phyloP scores from a whole-genome alignment of 148 eudicot species.

The Suaeda aralocaspica region DNA sequence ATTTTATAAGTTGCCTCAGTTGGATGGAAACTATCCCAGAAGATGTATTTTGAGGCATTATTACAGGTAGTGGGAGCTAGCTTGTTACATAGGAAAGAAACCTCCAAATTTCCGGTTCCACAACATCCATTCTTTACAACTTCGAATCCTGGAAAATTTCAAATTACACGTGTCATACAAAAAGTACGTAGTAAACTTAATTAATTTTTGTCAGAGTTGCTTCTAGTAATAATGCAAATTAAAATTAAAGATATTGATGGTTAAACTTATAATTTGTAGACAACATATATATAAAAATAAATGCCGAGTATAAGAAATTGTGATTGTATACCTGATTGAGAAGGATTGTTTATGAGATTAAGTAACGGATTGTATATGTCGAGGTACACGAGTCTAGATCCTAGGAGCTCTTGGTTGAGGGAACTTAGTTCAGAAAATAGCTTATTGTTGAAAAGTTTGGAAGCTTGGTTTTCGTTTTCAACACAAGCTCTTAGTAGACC shows the following conservation, averaged over 20 bases:
- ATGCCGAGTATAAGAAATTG: too few species aligned
- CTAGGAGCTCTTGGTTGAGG: conserved; percentile 33
- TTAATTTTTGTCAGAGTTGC: too few species aligned
- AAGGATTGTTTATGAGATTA: conserved; percentile 45
- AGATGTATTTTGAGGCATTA: conserved; percentile 39
- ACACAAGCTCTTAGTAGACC: conserved; percentile 42
- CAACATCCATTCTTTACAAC: conserved; percentile 49
- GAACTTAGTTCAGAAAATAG: conserved; percentile 26
- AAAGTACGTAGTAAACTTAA: too few species aligned
- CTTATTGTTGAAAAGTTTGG: conserved; percentile 49
- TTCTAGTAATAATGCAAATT: too few species aligned
- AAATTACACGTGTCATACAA: background rate
- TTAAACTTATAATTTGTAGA: too few species aligned
- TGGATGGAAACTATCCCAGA: conserved; percentile 76
- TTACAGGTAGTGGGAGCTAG: conserved; percentile 29
- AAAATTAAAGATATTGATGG: too few species aligned
- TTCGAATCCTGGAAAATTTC: conserved; percentile 38
- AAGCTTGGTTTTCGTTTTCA: conserved; percentile 37
- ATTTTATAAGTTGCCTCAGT: conserved; percentile 49
- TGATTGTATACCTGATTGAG: conserved; percentile 36
- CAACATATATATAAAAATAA: too few species aligned
- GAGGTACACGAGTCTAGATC: conserved; percentile 35
- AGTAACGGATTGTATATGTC: conserved; percentile 42
- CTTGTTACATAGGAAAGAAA: conserved; percentile 32
- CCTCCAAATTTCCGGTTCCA: conserved; percentile 55